phyloP scores from a whole-genome alignment of 345 rosid genomes.

The Boechera retrofracta region DNA sequence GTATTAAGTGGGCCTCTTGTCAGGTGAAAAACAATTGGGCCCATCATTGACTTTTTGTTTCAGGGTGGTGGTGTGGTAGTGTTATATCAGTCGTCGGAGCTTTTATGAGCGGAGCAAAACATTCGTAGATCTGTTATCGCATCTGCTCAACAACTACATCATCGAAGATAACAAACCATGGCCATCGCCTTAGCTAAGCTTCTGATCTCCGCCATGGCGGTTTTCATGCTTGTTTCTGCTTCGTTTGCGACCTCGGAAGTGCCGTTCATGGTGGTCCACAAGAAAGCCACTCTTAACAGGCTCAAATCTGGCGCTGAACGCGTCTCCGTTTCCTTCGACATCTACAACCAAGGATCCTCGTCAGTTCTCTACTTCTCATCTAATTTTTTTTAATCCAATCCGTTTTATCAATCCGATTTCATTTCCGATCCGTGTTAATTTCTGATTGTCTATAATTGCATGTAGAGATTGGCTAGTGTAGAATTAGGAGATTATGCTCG shows the following conservation, averaged over 20 bases:
- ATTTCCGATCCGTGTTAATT: constrained; percentile 26
- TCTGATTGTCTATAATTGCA: constrained; percentile 23
- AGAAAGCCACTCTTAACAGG: constrained; percentile 80
- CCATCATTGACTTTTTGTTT: not conserved
- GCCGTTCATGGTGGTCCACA: constrained; percentile 90
- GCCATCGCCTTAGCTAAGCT: constrained; percentile 41
- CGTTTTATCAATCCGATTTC: not conserved
- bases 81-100: constrained; percentile 25
- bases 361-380: constrained; percentile 45
- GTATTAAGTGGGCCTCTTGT: not conserved
- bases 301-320: constrained; percentile 92
- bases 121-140: constrained; percentile 42
- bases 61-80: no score
- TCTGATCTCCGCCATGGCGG: constrained; percentile 49
- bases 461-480: constrained; percentile 3
- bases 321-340: constrained; percentile 77
- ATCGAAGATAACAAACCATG: constrained; percentile 27
- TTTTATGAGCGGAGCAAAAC: constrained; percentile 30
- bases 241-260: constrained; percentile 67
- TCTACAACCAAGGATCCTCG: constrained; percentile 96
- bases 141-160: constrained; percentile 20
- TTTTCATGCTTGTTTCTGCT: constrained; percentile 55
- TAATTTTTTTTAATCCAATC: not conserved
- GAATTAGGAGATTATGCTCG: constrained; percentile 4
- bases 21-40: constrained; percentile 13